Base-by-base conservation (phyloP, 257 asterid species). In the Plantago ovata region DNA sequence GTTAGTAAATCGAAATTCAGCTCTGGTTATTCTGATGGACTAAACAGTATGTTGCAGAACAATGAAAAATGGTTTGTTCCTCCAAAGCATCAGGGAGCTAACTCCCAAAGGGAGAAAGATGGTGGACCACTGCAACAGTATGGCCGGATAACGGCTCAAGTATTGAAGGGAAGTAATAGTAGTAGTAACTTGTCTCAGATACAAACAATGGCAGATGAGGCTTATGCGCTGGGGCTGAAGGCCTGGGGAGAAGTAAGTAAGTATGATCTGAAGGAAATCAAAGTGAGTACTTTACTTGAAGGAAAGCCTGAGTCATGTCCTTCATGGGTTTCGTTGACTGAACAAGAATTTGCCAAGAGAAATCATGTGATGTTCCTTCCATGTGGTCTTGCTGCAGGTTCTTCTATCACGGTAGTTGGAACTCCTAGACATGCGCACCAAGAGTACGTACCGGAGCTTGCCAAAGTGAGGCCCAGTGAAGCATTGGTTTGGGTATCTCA, bases 341-440 rank as follows among this genome's bases (percentile, higher is more conserved):
- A 83, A 61, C 87, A 75, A 70, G 84, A 93, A 62, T 62, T 89
- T 66, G 70, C 67, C 41, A 74, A 67, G 78, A 78, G 65, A 60
- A 83, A 78, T 72, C 64, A 47, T 48, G 53, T 89, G 47, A 81
- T 84, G 95, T 84, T 82, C 74, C 96, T 93, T 70, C 96, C 96
- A 6, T 93, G 98, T 64, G 98, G 97, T 38, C 95, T 93, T 71
- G 89, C 97, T 60, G 95, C 94, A 50, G 98, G 98, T 69, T 93
- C 98, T 60, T 82, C 98, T 21, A 71, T 93, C 66, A 93, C 98
- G 3, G 78, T 89, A 45, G 72, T 93, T 69, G 98, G 95, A 60
- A 93, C 95, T 59, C 95, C 98, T 3, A 96, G 46, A 53, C 48
- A 63, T 61, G 96, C 98, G 58, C 98, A 93, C 66, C 76, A 84